Conservation (phyloP, 2,329 filamentous ascomycete genomes). For the Dactylellina drechsleri region DNA sequence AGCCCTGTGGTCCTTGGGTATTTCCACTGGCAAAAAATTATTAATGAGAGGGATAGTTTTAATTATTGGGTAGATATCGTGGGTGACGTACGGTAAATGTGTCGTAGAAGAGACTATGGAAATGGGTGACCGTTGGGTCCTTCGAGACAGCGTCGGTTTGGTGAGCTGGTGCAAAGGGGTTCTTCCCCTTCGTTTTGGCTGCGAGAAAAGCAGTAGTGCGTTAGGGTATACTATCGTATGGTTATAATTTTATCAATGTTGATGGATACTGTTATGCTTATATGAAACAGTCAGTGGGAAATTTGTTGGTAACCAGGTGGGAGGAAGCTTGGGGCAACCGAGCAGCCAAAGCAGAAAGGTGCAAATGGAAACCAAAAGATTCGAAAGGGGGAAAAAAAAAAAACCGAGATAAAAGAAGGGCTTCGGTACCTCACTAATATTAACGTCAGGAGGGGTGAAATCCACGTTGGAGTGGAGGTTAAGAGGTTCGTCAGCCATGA, state of each 20-base stretch:
- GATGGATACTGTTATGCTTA: too few species aligned
- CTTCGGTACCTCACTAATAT: conserved; percentile 34
- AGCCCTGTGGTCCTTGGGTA: conserved; percentile 69
- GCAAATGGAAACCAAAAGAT: too few species aligned
- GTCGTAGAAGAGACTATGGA: conserved; percentile 76
- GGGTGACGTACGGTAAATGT: conserved; percentile 75
- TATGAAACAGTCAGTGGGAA: too few species aligned
- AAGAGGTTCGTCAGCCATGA: conserved; percentile 38
- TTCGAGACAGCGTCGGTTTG: conserved; percentile 8
- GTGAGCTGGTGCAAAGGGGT: conserved; percentile 30
- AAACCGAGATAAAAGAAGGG: too few species aligned
- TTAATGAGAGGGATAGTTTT: not conserved
- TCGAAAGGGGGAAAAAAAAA: too few species aligned
- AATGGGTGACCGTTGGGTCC: conserved; percentile 63
- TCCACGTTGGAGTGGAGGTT: conserved; percentile 19
- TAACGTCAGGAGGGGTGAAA: conserved; percentile 29
- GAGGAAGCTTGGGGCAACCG: too few species aligned
- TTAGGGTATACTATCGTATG: not conserved
- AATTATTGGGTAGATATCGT: not conserved
- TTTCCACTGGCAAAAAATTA: conserved; percentile 61
- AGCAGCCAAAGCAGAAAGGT: too few species aligned
- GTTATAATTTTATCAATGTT: not conserved
- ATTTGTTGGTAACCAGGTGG: too few species aligned
- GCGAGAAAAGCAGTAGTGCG: too few species aligned
- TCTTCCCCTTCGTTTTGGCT: conserved; percentile 38